Percentiles rank a stretch among this genome's conserved stretches.
Evolutionary conservation across 306 rosid species (phyloP).

Genomic region (Trifolium repens): DNA sequence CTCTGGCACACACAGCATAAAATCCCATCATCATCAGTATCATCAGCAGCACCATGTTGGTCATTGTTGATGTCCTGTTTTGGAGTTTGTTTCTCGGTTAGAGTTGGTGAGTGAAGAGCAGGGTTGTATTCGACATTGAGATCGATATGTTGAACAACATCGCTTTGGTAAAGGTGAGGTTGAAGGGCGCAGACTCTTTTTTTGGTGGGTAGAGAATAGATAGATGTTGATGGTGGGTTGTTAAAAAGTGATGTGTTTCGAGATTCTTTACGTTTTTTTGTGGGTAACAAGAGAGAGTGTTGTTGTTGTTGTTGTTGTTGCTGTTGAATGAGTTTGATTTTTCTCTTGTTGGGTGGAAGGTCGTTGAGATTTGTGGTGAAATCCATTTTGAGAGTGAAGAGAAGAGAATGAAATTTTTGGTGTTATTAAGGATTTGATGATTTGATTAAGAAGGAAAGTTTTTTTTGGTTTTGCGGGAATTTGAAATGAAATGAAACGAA

Average conservation of each 20-base stretch:
- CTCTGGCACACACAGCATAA: constrained; percentile 75
- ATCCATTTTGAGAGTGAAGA: constrained; percentile 48
- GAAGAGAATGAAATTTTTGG: neutral
- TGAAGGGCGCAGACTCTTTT: constrained; percentile 72
- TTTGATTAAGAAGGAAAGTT: constrained; percentile 23
- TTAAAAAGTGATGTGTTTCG: constrained; percentile 39
- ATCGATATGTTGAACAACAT: constrained; percentile 45
- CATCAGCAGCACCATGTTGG: neutral
- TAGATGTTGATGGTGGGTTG: constrained; percentile 26
- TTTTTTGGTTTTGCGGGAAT: constrained; percentile 7
- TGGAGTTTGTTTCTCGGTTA: neutral
- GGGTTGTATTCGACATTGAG: constrained; percentile 67
- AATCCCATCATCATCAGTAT: constrained; percentile 52
- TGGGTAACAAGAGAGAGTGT: constrained; percentile 49
- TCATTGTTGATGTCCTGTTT: neutral
- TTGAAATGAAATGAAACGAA: constrained; percentile 9
- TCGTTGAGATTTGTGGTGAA: constrained; percentile 43
- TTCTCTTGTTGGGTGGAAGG: constrained; percentile 73
- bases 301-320: constrained; percentile 44
- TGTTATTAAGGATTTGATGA: neutral
- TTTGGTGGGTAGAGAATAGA: constrained; percentile 69
- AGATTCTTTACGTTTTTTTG: constrained; percentile 75
- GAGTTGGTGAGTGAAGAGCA: constrained; percentile 1
- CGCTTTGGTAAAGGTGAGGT: constrained; percentile 24
- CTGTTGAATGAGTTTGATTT: constrained; percentile 59